Percentiles rank a stretch among this genome's conserved stretches.
These are phyloP conservation scores for Suhomyces yuchorum DNA, from an alignment of 1,139 yeast species.

Conservation along the genomic window DNA sequence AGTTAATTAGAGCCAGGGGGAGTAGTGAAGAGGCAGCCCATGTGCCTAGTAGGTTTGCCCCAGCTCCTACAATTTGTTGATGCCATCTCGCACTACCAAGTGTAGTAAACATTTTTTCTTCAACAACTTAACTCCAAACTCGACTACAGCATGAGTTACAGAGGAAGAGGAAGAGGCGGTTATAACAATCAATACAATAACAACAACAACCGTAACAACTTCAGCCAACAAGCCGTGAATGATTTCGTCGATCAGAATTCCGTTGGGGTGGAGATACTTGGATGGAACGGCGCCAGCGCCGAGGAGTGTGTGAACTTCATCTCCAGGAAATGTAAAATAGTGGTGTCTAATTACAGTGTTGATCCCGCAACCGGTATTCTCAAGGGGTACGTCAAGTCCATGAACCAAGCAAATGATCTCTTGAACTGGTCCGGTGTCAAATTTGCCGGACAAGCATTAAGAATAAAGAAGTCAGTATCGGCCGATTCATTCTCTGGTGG, in stretches of 20 bases:
- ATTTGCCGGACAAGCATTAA: conserved; percentile 75
- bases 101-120: neutral
- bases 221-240: conserved; percentile 31
- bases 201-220: conserved; percentile 17
- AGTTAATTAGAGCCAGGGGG: too few species aligned
- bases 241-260: conserved; percentile 37
- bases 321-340: conserved; percentile 64
- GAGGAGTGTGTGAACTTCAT: conserved; percentile 72
- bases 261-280: conserved; percentile 61
- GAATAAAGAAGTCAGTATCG: conserved; percentile 47
- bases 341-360: conserved; percentile 49
- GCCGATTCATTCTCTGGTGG: conserved; percentile 23
- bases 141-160: conserved; percentile 37
- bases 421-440: conserved; percentile 70
- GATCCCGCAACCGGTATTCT: conserved; percentile 50
- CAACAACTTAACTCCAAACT: conserved; percentile 2
- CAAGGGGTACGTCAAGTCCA: conserved; percentile 58
- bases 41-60: too few species aligned
- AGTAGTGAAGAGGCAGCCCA: too few species aligned
- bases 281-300: conserved; percentile 80
- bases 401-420: conserved; percentile 60
- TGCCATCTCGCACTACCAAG: conserved; percentile 5
- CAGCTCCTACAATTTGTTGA: neutral
- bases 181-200: conserved; percentile 22
- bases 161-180: conserved; percentile 51